phyloP scores from a whole-genome alignment of 1,139 yeast species.

The Suhomyces yuchorum region DNA sequence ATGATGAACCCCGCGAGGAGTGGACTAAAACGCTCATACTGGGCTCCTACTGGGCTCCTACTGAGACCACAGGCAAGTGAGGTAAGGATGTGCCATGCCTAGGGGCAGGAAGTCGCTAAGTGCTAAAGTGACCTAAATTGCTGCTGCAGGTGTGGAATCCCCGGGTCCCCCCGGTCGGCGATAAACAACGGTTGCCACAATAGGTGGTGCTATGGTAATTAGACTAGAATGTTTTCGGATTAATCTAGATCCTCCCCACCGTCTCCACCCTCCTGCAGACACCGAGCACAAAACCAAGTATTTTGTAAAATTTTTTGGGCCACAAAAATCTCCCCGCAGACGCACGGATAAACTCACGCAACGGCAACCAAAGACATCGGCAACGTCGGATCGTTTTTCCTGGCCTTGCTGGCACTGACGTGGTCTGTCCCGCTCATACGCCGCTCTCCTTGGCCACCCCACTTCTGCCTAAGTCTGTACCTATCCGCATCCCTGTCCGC shows the following conservation, averaged over 20 bases:
- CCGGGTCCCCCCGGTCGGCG: too few species aligned
- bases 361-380: background rate
- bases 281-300: background rate
- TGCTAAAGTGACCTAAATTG: too few species aligned
- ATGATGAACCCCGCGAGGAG: background rate
- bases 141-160: too few species aligned
- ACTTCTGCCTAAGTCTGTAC: background rate
- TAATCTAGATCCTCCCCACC: slow-evolving; percentile 3
- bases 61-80: too few species aligned
- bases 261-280: background rate
- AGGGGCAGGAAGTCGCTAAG: too few species aligned
- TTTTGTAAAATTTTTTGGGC: background rate
- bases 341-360: background rate
- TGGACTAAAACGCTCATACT: background rate
- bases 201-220: background rate
- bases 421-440: background rate
- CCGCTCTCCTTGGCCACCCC: background rate
- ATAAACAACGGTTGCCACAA: too few species aligned
- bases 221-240: background rate
- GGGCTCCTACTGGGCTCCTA: background rate
- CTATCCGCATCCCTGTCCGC: background rate
- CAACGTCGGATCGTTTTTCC: background rate
- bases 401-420: background rate
- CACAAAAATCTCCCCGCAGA: background rate
- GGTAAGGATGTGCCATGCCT: too few species aligned